Base-by-base conservation (phyloP, 768 basidiomycete genomes). In the Lactarius akahatsu region DNA sequence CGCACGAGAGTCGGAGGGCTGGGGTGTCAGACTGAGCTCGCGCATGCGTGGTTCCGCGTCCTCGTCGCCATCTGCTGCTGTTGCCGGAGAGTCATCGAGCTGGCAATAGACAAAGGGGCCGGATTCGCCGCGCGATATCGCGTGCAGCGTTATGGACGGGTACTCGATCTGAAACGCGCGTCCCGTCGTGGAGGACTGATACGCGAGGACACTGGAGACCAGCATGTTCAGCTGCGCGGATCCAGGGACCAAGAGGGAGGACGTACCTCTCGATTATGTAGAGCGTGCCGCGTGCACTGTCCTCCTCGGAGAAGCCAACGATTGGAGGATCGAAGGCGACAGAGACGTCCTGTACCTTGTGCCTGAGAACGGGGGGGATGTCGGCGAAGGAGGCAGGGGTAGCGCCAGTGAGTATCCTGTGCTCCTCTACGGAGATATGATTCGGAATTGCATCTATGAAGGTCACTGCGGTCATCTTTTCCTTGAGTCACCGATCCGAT, bases 101-200 rank as follows among this genome's bases (percentile, higher is more conserved):
- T 99, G 97, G 74, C 95, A 97, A 76, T 98, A 98, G 74, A 98
- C 84, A 8, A 86, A 89, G 4, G 91, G 87, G 0, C 80, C 82
- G 10, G 77, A 66, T 52, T 86, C 84, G 3, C 83, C 82, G 55
- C 94, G 88, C 0, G 94, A 92, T 62, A 96, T 84, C 30, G 97
- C 97, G 72, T 99, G 97, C 2, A 99, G 84, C 1, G 94, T 96
- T 73, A 99, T 91, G 6, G 89, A 81, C 11, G 92, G 94, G 75
- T 96, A 98, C 64, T 88, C 81, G 73, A 98, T 85, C 70, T 91
- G 86, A 77, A 98, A 89, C 18, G 93, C 94, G 54, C 80, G 79
- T 18, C 87, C 87, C 1, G 86, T 80, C 1, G 86, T 80, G 13
- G 83, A 72, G 3, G 90, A 86, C 77, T 91, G 84, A 82, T 92